Percentiles rank a stretch among this genome's conserved stretches.
Evolutionary conservation across 2,329 filamentous ascomycete species (phyloP).

Genomic region (Apiospora kogelbergensis): DNA sequence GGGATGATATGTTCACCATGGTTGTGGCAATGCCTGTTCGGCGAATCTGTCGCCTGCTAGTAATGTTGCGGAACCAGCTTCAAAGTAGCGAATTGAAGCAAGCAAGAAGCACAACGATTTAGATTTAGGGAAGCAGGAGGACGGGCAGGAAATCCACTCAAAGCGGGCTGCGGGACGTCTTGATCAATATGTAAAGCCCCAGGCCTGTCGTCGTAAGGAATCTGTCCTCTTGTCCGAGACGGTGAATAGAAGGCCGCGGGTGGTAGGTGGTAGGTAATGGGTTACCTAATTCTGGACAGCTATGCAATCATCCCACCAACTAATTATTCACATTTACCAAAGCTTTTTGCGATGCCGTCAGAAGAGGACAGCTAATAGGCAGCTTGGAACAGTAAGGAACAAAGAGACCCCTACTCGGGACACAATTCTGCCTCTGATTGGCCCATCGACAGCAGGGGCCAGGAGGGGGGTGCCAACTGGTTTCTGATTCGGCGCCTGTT

Average conservation of each 20-base stretch:
- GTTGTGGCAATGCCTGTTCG: slow-evolving; percentile 14
- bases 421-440: slow-evolving; percentile 1
- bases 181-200: neutral
- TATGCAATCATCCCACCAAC: slow-evolving; percentile 5
- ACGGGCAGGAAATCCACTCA: neutral
- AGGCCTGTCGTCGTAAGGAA: neutral
- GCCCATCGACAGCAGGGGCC: neutral
- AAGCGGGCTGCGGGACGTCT: neutral
- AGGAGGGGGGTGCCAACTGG: neutral
- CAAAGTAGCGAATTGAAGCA: neutral
- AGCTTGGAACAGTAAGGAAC: neutral
- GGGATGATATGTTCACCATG: slow-evolving; percentile 32
- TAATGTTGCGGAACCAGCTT: slow-evolving; percentile 19
- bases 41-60: slow-evolving; percentile 28
- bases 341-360: slow-evolving; percentile 4
- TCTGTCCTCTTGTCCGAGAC: slow-evolving; percentile 4
- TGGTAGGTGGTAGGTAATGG: neutral
- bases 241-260: too few species aligned
- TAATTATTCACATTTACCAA: slow-evolving; percentile 6
- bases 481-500: neutral
- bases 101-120: too few species aligned
- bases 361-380: slow-evolving; percentile 1
- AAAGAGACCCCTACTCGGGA: slow-evolving; percentile 5
- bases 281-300: slow-evolving; percentile 5
- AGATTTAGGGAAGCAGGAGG: neutral